Evolutionary conservation across 306 rosid genomes (phyloP).

Genomic region (Vicia faba): DNA sequence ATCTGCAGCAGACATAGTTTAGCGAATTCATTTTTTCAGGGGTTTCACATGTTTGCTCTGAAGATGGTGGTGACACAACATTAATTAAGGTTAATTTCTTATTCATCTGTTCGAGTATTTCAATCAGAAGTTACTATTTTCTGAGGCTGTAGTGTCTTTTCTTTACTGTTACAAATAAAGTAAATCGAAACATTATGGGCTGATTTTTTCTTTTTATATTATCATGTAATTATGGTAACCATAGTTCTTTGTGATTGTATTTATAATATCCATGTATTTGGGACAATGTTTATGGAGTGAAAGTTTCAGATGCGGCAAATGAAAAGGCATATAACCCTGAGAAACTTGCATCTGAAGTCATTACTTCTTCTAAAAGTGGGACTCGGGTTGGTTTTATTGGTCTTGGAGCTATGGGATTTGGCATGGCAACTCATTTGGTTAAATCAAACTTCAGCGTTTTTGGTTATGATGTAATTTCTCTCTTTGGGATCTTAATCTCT

Average conservation of each 20-base stretch:
- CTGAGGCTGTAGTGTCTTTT: constrained; percentile 17
- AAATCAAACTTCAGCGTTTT: constrained; percentile 64
- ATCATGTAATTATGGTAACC: background rate
- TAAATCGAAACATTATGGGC: background rate
- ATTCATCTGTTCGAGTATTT: constrained; percentile 31
- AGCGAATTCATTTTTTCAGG: constrained; percentile 55
- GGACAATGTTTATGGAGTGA: constrained; percentile 73
- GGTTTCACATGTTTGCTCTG: constrained; percentile 47
- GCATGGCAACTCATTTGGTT: constrained; percentile 95
- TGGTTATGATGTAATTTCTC: constrained; percentile 86
- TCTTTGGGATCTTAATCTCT: constrained; percentile 32
- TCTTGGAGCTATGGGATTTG: constrained; percentile 99
- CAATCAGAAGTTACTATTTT: constrained; percentile 20
- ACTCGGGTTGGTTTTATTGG: constrained; percentile 85
- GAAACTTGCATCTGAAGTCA: constrained; percentile 61
- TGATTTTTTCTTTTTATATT: background rate
- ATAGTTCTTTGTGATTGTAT: background rate
- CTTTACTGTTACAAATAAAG: constrained; percentile 1
- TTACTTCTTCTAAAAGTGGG: constrained; percentile 50
- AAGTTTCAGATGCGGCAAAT: constrained; percentile 69
- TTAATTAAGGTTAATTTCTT: constrained; percentile 61
- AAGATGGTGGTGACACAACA: constrained; percentile 47
- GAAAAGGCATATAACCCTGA: constrained; percentile 68
- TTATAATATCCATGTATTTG: constrained; percentile 42
- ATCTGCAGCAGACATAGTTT: constrained; percentile 34